Evolutionary conservation across 768 basidiomycete genomes (phyloP), one percentile per base, ranked within the genome.

Genomic region (Trametes cingulata): DNA sequence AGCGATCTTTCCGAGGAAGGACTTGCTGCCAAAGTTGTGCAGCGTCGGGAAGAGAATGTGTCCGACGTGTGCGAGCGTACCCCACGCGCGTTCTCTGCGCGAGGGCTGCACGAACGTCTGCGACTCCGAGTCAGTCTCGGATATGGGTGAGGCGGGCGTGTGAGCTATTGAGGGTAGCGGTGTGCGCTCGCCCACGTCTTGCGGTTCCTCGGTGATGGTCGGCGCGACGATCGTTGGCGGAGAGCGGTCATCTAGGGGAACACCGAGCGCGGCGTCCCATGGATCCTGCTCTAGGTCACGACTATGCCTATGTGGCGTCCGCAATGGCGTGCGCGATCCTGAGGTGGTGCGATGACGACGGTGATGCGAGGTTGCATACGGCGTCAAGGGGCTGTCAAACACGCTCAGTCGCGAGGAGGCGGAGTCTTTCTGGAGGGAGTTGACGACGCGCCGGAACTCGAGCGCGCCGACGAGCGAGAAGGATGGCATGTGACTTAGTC

Each of bases 401-500:
- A 85, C 76, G 59, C 73, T 79, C 48, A 92, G 75, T 0, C 84
- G 81, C 0, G 82, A 74, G 0, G 78, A 77, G 2, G 84, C 80
- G 10, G 88, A 87, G 67, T 95, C 85, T 49, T 80, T 79, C 63
- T 86, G 85, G 22, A 99, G 78, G 0, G 89, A 87, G 12, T 89
- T 81, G 20, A 99, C 89, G 22, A 98, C 90, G 60, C 95, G 88
- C 17, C 95, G 83, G 74, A 99, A 99, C 73, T 99, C 97, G 43
- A 99, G 83, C 0, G 97, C 97, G 9, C 96, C 93, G 5, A 98
- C 84, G 1, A 99, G 82, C 2, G 96, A 98, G 67, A 93, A 93
- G 0, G 90, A 91, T 2, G 90, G 90, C 74, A 93, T 82, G 61
- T 84, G 82, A 10, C 74, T 72, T 37, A 77, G 72, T 22, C 74